Conservation (phyloP, 2,329 filamentous ascomycete genomes). For the Aspergillus transmontanensis region DNA sequence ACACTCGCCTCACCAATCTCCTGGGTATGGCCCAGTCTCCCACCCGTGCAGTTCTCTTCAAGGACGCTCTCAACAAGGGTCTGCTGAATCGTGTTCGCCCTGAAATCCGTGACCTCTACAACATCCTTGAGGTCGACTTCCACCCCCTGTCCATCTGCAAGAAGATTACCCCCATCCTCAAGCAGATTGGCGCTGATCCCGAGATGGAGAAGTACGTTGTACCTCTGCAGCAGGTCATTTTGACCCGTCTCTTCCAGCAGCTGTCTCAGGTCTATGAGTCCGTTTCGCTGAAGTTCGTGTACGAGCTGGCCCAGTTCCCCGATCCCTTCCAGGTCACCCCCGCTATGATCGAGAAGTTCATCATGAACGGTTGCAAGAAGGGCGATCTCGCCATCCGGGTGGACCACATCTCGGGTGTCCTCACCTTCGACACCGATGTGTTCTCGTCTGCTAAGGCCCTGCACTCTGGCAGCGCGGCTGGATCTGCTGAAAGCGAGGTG, state of each 20-base stretch:
- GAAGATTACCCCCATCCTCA: slow-evolving; percentile 95
- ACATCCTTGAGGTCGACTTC: slow-evolving; percentile 98
- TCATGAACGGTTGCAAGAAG: slow-evolving; percentile 99
- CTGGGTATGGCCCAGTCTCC: slow-evolving; percentile 90
- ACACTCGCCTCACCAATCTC: slow-evolving; percentile 92
- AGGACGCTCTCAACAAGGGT: slow-evolving; percentile 92
- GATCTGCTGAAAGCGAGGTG: slow-evolving; percentile 82
- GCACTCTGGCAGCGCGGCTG: slow-evolving; percentile 78
- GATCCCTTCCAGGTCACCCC: slow-evolving; percentile 92
- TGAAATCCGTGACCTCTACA: slow-evolving; percentile 96
- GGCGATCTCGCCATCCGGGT: slow-evolving; percentile 94
- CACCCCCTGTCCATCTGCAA: slow-evolving; percentile 98
- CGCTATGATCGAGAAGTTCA: slow-evolving; percentile 97
- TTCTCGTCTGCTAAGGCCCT: slow-evolving; percentile 95
- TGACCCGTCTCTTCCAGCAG: slow-evolving; percentile 98
- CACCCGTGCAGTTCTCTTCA: slow-evolving; percentile 88
- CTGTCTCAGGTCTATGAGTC: slow-evolving; percentile 98
- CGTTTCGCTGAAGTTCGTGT: slow-evolving; percentile 89
- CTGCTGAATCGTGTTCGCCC: slow-evolving; percentile 88
- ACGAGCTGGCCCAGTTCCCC: slow-evolving; percentile 91
- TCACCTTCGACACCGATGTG: slow-evolving; percentile 97
- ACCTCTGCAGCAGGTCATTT: slow-evolving; percentile 96
- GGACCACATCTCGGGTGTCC: slow-evolving; percentile 89
- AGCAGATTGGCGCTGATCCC: slow-evolving; percentile 87
- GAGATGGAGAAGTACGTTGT: slow-evolving; percentile 98